Evolutionary conservation across 1,284 basidiomycete species (phyloP).

Genomic region (Ceratobasidium theobromae): DNA sequence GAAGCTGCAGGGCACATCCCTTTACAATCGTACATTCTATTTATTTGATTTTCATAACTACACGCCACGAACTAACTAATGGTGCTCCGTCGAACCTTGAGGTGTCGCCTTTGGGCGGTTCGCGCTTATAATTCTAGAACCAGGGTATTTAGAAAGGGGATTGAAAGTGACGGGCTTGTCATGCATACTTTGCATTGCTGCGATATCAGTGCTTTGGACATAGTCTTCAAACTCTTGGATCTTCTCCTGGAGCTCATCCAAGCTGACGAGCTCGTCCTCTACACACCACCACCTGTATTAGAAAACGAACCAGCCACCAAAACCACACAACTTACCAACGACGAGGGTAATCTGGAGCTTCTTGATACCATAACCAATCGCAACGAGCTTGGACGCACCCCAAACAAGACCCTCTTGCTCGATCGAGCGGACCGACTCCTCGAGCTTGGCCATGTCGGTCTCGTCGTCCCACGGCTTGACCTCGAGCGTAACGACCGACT

Average conservation of each 20-base stretch:
- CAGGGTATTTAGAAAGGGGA: no score
- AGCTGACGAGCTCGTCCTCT: slow-evolving; percentile 95
- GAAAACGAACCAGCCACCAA: slow-evolving; percentile 1
- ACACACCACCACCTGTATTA: slow-evolving; percentile 32
- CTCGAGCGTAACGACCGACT: slow-evolving; percentile 95
- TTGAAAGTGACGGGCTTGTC: no score
- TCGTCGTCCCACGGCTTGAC: slow-evolving; percentile 99
- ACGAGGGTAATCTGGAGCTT: slow-evolving; percentile 95
- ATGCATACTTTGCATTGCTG: slow-evolving; percentile 82
- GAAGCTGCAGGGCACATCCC: no score
- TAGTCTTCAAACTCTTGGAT: slow-evolving; percentile 89
- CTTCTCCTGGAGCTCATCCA: slow-evolving; percentile 93
- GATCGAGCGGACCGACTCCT: slow-evolving; percentile 82
- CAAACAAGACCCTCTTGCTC: slow-evolving; percentile 92
- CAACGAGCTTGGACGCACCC: slow-evolving; percentile 89
- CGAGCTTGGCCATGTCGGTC: slow-evolving; percentile 92
- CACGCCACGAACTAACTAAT: no score
- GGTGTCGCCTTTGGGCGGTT: no score
- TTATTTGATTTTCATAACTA: no score
- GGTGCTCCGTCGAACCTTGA: no score
- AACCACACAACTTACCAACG: slow-evolving; percentile 64
- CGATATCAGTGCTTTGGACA: slow-evolving; percentile 91
- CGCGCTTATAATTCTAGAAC: no score
- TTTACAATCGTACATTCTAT: no score
- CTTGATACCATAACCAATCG: slow-evolving; percentile 91